A percentile compares a stretch with the other conserved stretches of the same genome.
phyloP scores from a whole-genome alignment of 495 filamentous ascomycete species.

The Xylaria sp. region DNA sequence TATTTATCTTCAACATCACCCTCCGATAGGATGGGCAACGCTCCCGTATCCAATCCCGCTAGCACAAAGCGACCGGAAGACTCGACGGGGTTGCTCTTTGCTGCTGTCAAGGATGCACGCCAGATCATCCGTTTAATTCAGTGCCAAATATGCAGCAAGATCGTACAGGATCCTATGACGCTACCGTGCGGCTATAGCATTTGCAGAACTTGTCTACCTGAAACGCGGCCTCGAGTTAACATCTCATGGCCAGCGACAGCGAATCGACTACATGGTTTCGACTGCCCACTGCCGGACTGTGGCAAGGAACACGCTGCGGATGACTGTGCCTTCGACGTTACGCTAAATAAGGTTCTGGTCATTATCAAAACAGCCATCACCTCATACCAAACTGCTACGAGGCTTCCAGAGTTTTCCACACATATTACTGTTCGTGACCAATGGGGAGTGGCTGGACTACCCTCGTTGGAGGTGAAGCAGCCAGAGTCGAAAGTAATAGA shows the following conservation, averaged over 20 bases:
- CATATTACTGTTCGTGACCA: conserved; percentile 50
- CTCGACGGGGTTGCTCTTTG: conserved; percentile 30
- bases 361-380: conserved; percentile 56
- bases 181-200: conserved; percentile 84
- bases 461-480: conserved; percentile 45
- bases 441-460: conserved; percentile 51
- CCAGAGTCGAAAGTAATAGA: conserved; percentile 39
- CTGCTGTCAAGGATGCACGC: conserved; percentile 42
- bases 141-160: conserved; percentile 75
- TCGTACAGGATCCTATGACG: conserved; percentile 71
- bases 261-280: conserved; percentile 69
- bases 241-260: conserved; percentile 76
- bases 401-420: conserved; percentile 39
- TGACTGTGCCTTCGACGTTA: conserved; percentile 80
- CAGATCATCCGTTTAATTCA: conserved; percentile 74
- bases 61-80: conserved; percentile 26
- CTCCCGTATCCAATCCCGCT: conserved; percentile 19
- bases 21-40: conserved; percentile 25
- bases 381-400: conserved; percentile 38
- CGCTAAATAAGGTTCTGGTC: conserved; percentile 68
- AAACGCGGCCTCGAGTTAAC: conserved; percentile 63
- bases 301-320: conserved; percentile 72
- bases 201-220: conserved; percentile 78
- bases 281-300: conserved; percentile 74
- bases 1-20: conserved; percentile 1